Base-by-base conservation (phyloP, 2,329 filamentous ascomycete species). In the Sporothrix euskadiensis region DNA sequence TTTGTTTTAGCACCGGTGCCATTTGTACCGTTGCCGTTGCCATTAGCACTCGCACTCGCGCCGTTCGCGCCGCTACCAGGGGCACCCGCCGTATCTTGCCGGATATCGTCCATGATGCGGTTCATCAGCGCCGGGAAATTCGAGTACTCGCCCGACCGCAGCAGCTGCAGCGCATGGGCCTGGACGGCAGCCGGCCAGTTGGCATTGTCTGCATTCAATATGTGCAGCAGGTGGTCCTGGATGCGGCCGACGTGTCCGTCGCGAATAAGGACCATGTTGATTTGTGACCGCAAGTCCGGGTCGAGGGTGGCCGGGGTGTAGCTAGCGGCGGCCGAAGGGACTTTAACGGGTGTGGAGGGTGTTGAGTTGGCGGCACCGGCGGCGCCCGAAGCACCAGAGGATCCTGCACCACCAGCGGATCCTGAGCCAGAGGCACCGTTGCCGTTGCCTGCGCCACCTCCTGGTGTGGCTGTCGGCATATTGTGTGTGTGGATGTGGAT, bases 151-250 rank as follows among this genome's bases (percentile, higher is more conserved):
- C 88, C 88, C 61, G 84, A 86, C 75, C 89, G 89, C 32, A 91
- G 85, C 76, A 91, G 86, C 26, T 84, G 76, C 47, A 90, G 85
- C 54, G 89, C 89, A 80, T 90, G 88, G 72, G 82, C 81, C 78
- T 90, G 88, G 75, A 91, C 83, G 68, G 82, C 78, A 12, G 89
- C 89, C 1, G 89, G 88, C 89, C 89, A 91, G 83, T 91, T 89
- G 76, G 85, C 82, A 4, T 83, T 80, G 81, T 90, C 84, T 68
- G 88, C 83, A 80, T 91, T 83, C 71, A 91, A 87, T 74, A 86
- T 81, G 81, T 91, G 88, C 57, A 90, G 86, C 78, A 91, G 86
- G 59, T 85, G 82, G 73, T 91, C 88, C 83, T 91, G 88, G 77
- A 91, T 91, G 77, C 89, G 90, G 71, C 83, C 80, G 32, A 90